Base-by-base conservation (phyloP, 2,329 filamentous ascomycete genomes). In the Colletotrichum chlorophyti region DNA sequence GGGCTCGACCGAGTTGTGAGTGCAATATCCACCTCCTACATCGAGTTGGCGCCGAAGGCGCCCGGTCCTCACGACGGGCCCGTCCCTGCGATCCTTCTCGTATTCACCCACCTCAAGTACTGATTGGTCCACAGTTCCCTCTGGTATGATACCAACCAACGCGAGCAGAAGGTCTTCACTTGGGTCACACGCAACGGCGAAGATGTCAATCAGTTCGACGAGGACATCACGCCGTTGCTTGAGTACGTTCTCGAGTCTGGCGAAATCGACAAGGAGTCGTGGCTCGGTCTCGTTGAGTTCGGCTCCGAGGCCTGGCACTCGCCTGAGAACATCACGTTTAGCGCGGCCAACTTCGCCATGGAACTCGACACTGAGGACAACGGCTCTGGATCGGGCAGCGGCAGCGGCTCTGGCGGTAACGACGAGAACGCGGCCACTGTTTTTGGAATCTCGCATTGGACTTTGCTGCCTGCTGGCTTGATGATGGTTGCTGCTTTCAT, bases 281-380 rank as follows among this genome's bases (percentile, higher is more conserved):
- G 65, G 38, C 50, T 72, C 10, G 70, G 70, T 10, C 58, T 70
- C 7, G 63, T 72, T n/a, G 64, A 66, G 41, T 71, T 71, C 51
- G 70, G 70, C 14, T 66, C 67, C 34, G 70, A 72, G 51, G 65
- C 68, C 5, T 71, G 65, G 55, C 63, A 67, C 27, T 67, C 70
- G 3, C 48, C 40, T 0, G 63, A 54, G 27, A 70, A 70, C 38
- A 65, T 71, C 45, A 72, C 70, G 9, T 72, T 72, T 55, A 66
- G 66, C 23, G 67, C 68, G 1, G 57, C 64, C 4, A 61, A 63
- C 43, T 72, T 69, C 29, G 54, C 41, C 15, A 64, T 70, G 59
- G 41, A 65, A 2, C 57, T 71, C 15, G 50, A 62, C 34, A 51
- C 32, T 7, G 53, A 37, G n/a, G 58, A 51, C 17, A 32, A 48